Base-by-base conservation (phyloP, 164 flowering plant species). In the Nymphaea thermarum region DNA sequence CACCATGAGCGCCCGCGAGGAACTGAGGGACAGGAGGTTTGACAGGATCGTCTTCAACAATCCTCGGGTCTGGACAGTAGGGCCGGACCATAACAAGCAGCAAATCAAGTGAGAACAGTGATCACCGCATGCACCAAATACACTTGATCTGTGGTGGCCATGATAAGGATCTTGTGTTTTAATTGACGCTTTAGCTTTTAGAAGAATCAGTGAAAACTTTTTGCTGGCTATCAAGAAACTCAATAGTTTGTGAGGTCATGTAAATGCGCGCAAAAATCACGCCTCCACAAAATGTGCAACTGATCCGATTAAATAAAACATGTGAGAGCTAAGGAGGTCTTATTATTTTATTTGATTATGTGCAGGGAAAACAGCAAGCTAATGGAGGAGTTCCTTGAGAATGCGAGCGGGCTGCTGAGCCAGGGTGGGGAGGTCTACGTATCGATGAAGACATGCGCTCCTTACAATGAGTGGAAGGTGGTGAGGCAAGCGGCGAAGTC, bases 31-130 rank as follows among this genome's bases (percentile, higher is more conserved):
- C 8, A 73, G 65, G 65, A 42, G 61, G 25, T 83, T 83, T 60
- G 85, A 85, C 47, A 18, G 70, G 14, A 80, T 85, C 12, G 66
- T 85, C 72, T 83, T 71, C 75, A 85, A 85, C 70, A 81, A 82
- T 63, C 88, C 88, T 17, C 86, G 80, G 86, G 84, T 4, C 74
- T 73, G 47, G 42, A 1, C 16, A 64, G 3, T 10, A 2, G 4
- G 36, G 45, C 14, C 55, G 6, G 84, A 83, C 65, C 57, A 63
- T 2, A 43, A 67, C 7, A 0, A 0, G 3, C 0, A 0, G 8
- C 77, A 64, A 14, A 79, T 82, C 60, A 4, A 36, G 84, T 79
- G 65, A 74, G 76, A 17, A 4, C 8, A 2, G 5, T 42, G 4
- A 0, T 25, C 36, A 51, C 2, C 57, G 6, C 36, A 6, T 16